These are phyloP conservation scores for Torulaspora gathmanii DNA, from an alignment of 805 yeast species.

Conservation along the genomic window DNA sequence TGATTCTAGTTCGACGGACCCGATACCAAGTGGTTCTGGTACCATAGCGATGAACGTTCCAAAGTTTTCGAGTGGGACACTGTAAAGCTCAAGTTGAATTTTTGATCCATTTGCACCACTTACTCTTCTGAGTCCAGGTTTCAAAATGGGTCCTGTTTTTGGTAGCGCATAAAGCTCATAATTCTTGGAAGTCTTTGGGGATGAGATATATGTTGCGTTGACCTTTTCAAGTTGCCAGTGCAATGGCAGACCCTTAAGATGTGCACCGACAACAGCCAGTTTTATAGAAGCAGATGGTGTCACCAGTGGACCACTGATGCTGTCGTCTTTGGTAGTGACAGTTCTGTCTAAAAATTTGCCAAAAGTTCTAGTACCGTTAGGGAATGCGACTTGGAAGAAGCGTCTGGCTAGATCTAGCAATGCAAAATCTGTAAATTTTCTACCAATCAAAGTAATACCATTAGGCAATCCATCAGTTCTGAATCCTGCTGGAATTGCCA, in stretches of 20 bases:
- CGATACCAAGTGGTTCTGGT: slow-evolving; percentile 93
- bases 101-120: slow-evolving; percentile 45
- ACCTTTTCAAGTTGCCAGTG: slow-evolving; percentile 92
- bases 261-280: slow-evolving; percentile 96
- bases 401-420: slow-evolving; percentile 75
- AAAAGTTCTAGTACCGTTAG: slow-evolving; percentile 46
- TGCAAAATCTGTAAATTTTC: slow-evolving; percentile 83
- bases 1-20: slow-evolving; percentile 74
- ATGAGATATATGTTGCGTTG: slow-evolving; percentile 62
- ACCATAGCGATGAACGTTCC: slow-evolving; percentile 84
- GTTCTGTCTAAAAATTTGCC: slow-evolving; percentile 40
- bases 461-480: slow-evolving; percentile 82
- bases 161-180: slow-evolving; percentile 83
- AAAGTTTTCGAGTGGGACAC: slow-evolving; percentile 70
- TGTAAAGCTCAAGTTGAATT: slow-evolving; percentile 76
- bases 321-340: slow-evolving; percentile 13
- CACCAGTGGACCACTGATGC: slow-evolving; percentile 21
- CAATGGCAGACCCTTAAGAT: slow-evolving; percentile 77
- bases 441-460: slow-evolving; percentile 82
- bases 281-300: slow-evolving; percentile 45
- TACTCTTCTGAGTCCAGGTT: slow-evolving; percentile 85
- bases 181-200: slow-evolving; percentile 63
- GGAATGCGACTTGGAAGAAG: slow-evolving; percentile 49
- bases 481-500: slow-evolving; percentile 90
- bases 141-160: slow-evolving; percentile 69